Evolutionary conservation across 768 basidiomycete genomes (phyloP).

Genomic region (Cubamyces lactineus): DNA sequence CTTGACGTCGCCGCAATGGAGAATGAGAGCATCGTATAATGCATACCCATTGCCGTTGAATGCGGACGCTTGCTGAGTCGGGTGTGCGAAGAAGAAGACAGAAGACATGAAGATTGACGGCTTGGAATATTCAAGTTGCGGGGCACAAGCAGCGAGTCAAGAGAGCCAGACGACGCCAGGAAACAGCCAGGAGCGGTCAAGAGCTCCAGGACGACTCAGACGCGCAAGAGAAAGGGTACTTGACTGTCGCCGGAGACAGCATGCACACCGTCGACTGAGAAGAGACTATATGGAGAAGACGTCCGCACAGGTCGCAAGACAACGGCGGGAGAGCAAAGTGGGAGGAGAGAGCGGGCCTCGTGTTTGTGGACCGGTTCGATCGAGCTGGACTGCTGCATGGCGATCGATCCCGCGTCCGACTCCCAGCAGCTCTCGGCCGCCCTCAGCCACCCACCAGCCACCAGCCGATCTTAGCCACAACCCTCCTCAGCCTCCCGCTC

Average conservation of each 20-base stretch:
- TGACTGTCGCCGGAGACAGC: too few relatives aligned
- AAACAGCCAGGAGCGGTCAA: too few relatives aligned
- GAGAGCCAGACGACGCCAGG: too few relatives aligned
- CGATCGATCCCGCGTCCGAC: conserved; percentile 3
- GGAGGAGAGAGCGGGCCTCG: background rate
- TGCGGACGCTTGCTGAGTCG: background rate
- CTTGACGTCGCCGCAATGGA: background rate
- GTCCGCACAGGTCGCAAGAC: background rate
- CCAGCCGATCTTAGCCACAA: background rate
- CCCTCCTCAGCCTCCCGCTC: too few relatives aligned
- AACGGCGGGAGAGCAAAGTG: background rate
- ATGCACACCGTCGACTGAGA: too few relatives aligned
- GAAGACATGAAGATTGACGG: too few relatives aligned
- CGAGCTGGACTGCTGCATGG: background rate
- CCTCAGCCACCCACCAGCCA: background rate
- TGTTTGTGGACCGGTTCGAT: background rate
- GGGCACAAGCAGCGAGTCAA: too few relatives aligned
- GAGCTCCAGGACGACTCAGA: too few relatives aligned
- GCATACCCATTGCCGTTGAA: background rate
- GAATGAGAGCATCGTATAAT: too few relatives aligned
- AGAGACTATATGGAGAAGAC: background rate
- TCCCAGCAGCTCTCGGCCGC: conserved; percentile 1
- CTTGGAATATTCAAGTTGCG: too few relatives aligned
- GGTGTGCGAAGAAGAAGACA: background rate
- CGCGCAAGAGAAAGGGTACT: too few relatives aligned